Evolutionary conservation across 306 rosid species (phyloP).

Genomic region (Gynostemma pentaphyllum): DNA sequence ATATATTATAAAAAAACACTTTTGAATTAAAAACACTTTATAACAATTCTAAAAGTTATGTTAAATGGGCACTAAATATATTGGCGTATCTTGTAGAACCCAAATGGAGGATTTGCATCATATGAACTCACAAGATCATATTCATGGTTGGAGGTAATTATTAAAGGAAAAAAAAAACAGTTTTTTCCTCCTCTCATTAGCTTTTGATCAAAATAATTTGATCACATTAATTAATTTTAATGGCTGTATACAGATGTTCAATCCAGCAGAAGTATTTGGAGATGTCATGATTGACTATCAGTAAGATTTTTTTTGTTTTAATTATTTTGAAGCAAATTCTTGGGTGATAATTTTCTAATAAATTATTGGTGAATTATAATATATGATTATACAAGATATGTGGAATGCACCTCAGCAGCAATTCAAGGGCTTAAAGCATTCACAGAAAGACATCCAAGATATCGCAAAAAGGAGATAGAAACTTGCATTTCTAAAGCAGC

Average conservation of each 20-base stretch:
- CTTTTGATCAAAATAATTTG: too few species aligned
- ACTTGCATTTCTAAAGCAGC: constrained; percentile 38
- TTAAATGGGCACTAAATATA: too few species aligned
- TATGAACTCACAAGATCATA: constrained; percentile 81
- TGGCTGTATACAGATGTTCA: too few species aligned
- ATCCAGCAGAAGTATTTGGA: constrained; percentile 51
- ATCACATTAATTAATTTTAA: too few species aligned
- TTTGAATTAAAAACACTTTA: too few species aligned
- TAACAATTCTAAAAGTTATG: too few species aligned
- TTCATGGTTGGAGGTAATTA: constrained; percentile 64
- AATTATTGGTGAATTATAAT: background rate
- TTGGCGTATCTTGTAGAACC: constrained; percentile 28
- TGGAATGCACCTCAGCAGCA: constrained; percentile 61
- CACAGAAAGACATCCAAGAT: constrained; percentile 18
- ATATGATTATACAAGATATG: constrained; percentile 35
- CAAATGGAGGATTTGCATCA: constrained; percentile 69
- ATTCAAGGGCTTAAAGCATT: constrained; percentile 45
- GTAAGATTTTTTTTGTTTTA: constrained; percentile 22
- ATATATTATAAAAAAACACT: too few species aligned
- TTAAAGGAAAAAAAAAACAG: too few species aligned
- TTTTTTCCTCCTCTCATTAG: too few species aligned
- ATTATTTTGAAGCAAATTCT: background rate
- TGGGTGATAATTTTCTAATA: too few species aligned
- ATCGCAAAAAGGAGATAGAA: constrained; percentile 39
- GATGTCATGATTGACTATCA: constrained; percentile 58